These are phyloP conservation scores for Plicaturopsis crispa DNA, from an alignment of 768 basidiomycete species.

Conservation along the genomic window DNA sequence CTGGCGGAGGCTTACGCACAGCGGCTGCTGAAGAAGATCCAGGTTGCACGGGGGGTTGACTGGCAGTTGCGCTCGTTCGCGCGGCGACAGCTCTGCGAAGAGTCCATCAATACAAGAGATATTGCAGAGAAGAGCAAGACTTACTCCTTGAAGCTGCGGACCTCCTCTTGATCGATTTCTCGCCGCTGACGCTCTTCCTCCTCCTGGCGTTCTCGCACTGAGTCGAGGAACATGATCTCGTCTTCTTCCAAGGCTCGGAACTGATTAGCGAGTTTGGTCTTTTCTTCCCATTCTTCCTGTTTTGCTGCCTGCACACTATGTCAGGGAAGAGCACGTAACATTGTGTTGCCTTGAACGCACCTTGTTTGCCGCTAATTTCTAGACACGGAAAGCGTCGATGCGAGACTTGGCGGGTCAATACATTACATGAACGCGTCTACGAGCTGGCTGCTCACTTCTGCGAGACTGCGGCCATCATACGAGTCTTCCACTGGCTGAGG, in stretches of 20 bases:
- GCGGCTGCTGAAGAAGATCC: slow-evolving; percentile 24
- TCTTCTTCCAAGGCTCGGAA: slow-evolving; percentile 87
- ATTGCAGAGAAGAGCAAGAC: slow-evolving; percentile 9
- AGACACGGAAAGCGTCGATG: slow-evolving; percentile 22
- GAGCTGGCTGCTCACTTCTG: slow-evolving; percentile 73
- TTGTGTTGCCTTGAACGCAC: slow-evolving; percentile 39
- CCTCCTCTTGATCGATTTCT: slow-evolving; percentile 70
- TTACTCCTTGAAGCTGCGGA: slow-evolving; percentile 74
- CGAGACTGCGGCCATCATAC: slow-evolving; percentile 80
- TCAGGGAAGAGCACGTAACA: slow-evolving; percentile 11
- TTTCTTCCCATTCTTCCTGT: slow-evolving; percentile 92
- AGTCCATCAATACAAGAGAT: slow-evolving; percentile 6
- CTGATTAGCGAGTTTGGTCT: slow-evolving; percentile 84
- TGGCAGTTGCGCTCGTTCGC: slow-evolving; percentile 43
- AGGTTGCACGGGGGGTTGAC: slow-evolving; percentile 24
- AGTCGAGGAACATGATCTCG: slow-evolving; percentile 85
- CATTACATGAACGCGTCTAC: too few relatives aligned
- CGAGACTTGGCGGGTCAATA: slow-evolving; percentile 42
- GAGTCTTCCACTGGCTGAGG: slow-evolving; percentile 66
- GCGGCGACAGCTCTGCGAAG: slow-evolving; percentile 59
- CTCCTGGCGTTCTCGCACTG: slow-evolving; percentile 66
- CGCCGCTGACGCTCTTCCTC: slow-evolving; percentile 72
- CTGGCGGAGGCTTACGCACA: slow-evolving; percentile 22
- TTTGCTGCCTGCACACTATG: slow-evolving; percentile 61
- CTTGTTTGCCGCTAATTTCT: slow-evolving; percentile 90